Evolutionary conservation across 2,329 filamentous ascomycete species (phyloP).

Genomic region (Sarocladium oryzae): DNA sequence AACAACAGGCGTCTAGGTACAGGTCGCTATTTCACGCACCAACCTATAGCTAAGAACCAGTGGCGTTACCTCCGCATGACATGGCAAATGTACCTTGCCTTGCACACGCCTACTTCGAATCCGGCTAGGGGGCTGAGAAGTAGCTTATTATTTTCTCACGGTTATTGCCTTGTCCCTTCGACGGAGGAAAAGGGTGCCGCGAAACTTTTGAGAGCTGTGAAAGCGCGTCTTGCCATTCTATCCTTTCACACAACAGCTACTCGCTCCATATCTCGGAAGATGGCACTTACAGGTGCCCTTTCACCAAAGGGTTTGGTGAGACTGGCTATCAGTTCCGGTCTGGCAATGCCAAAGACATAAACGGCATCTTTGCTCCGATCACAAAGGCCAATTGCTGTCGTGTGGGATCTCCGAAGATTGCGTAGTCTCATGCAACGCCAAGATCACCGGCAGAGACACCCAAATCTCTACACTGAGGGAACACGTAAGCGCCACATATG

Average conservation of each 20-base stretch:
- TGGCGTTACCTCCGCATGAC: no score
- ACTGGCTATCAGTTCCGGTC: background rate
- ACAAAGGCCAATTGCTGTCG: constrained; percentile 1
- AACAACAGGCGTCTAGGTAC: no score
- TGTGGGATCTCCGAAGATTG: background rate
- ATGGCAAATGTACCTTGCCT: no score
- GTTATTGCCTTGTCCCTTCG: no score
- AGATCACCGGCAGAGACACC: background rate
- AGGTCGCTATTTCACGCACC: no score
- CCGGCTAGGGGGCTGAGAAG: background rate
- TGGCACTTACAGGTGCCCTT: constrained; percentile 1
- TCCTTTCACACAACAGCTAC: background rate
- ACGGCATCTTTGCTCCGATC: constrained; percentile 1
- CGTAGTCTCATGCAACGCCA: background rate
- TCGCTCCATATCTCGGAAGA: background rate
- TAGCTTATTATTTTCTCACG: background rate
- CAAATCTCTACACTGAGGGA: constrained; percentile 1
- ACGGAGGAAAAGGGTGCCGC: no score
- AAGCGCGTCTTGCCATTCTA: background rate
- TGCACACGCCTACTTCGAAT: no score
- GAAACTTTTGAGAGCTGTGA: no score
- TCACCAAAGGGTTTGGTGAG: background rate
- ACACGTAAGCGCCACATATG: background rate
- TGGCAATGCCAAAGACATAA: constrained; percentile 1
- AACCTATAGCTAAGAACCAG: no score